These are phyloP conservation scores for Eudorina sp. DNA, from an alignment of 139 green algal genomes.

Conservation along the genomic window DNA sequence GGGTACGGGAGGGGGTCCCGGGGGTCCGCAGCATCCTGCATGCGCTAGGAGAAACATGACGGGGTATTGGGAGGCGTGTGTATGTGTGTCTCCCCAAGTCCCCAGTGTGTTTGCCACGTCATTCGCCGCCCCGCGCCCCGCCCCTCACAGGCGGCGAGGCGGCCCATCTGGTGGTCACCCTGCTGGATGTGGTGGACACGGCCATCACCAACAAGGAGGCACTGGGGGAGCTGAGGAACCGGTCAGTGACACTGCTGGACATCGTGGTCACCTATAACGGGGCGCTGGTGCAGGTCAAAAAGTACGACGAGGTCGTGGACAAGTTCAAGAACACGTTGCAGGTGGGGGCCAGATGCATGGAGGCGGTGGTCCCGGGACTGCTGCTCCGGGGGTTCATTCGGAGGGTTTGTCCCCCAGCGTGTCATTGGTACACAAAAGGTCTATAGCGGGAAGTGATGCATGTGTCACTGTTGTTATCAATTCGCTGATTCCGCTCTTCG, in stretches of 20 bases:
- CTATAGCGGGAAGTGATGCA: no score
- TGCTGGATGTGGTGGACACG: constrained; percentile 9
- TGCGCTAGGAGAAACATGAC: background rate
- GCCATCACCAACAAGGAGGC: background rate
- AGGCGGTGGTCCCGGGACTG: no score
- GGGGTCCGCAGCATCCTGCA: background rate
- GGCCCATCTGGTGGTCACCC: background rate
- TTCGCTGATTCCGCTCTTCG: no score
- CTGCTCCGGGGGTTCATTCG: no score
- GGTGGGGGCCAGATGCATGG: background rate
- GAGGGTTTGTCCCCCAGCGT: no score
- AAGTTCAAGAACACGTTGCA: no score
- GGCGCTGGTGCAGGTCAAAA: background rate
- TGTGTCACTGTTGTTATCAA: no score
- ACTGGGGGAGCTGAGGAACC: background rate
- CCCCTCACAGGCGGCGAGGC: background rate
- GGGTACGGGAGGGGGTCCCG: background rate
- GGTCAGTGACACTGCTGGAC: constrained; percentile 2
- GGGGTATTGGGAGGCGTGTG: background rate
- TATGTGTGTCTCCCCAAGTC: background rate
- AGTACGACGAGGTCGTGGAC: background rate
- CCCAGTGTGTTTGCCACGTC: background rate
- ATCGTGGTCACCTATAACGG: background rate
- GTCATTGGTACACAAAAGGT: no score
- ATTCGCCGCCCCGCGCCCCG: background rate